Conservation (phyloP, 2,329 filamentous ascomycete genomes). For the Pestalotiopsis fici region DNA sequence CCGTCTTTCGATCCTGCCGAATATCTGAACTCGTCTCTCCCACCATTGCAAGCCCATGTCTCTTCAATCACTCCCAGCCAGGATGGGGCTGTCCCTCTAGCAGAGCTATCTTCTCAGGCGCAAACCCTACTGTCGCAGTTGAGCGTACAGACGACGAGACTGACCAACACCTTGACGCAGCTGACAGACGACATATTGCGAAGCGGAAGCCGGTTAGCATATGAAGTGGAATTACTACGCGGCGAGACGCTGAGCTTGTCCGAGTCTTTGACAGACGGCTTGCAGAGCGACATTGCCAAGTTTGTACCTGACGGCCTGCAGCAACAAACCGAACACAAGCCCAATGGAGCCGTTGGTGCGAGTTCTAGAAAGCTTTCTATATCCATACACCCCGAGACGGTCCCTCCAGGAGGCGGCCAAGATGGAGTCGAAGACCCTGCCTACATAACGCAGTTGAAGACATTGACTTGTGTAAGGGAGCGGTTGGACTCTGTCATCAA, state of each 20-base stretch:
- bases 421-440: slow-evolving; percentile 42
- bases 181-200: slow-evolving; percentile 94
- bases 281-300: slow-evolving; percentile 71
- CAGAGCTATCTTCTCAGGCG: slow-evolving; percentile 78
- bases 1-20: slow-evolving; percentile 79
- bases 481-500: slow-evolving; percentile 90
- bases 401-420: slow-evolving; percentile 19
- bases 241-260: slow-evolving; percentile 82
- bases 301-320: slow-evolving; percentile 64
- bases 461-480: slow-evolving; percentile 76
- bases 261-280: slow-evolving; percentile 72
- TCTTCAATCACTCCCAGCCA: slow-evolving; percentile 23
- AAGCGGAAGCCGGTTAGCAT: slow-evolving; percentile 83
- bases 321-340: slow-evolving; percentile 27
- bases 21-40: slow-evolving; percentile 80
- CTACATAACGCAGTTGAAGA: slow-evolving; percentile 79
- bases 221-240: slow-evolving; percentile 91
- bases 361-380: slow-evolving; percentile 22
- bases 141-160: slow-evolving; percentile 81
- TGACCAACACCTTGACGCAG: slow-evolving; percentile 81
- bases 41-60: slow-evolving; percentile 58
- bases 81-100: slow-evolving; percentile 57
- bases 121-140: slow-evolving; percentile 85
- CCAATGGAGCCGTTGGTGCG: slow-evolving; percentile 13
- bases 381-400: slow-evolving; percentile 12